Evolutionary conservation across 495 filamentous ascomycete genomes (phyloP), one percentile per base, ranked within the genome.

Genomic region (Tuber borchii): DNA sequence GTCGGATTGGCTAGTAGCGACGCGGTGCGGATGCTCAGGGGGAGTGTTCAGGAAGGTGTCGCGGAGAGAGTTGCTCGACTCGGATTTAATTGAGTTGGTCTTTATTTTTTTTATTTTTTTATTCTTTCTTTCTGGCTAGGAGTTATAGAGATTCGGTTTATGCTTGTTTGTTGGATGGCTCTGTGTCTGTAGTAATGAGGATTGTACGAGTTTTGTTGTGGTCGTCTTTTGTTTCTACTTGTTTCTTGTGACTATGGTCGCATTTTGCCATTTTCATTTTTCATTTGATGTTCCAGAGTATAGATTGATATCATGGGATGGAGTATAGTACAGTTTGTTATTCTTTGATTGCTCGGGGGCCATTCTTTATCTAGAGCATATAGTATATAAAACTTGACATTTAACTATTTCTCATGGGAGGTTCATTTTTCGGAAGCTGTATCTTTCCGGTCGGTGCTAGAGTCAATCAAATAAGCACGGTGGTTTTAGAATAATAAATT

Each of bases 41-140:
- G 56, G 4, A 65, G 14, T n/a, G 56, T 65, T 26, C 26, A 65
- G 56, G 56, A 65, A 34, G 56, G 56, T 17, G 56, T 65, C 2
- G 56, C 5, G 12, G 56, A 65, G 56, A 65, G 56, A 65, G 56
- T 65, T 65, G 56, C 56, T 65, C 31, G 56, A 65, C 56, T 65
- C 7, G 56, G 56, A 12, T 65, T 65, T 31, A 65, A 65, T 34
- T 65, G 26, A 65, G 26, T 14, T 34, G 0, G 12, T 34, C 2
- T 61, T 9, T 2, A 1, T 56, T 65, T 19, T 1, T 46, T 46
- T 46, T 34, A 34, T 0, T 0, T 65, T 17, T 34, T n/a, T n/a
- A n/a, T 65, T 65, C 0, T 34, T 31, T 17, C 26, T 7, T 34
- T 65, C 56, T 34, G 6, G 26, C 26, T 0, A 65, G 56, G 56